Evolutionary conservation across 2,329 filamentous ascomycete genomes (phyloP).

Genomic region (Beauveria scarabaeidicola): DNA sequence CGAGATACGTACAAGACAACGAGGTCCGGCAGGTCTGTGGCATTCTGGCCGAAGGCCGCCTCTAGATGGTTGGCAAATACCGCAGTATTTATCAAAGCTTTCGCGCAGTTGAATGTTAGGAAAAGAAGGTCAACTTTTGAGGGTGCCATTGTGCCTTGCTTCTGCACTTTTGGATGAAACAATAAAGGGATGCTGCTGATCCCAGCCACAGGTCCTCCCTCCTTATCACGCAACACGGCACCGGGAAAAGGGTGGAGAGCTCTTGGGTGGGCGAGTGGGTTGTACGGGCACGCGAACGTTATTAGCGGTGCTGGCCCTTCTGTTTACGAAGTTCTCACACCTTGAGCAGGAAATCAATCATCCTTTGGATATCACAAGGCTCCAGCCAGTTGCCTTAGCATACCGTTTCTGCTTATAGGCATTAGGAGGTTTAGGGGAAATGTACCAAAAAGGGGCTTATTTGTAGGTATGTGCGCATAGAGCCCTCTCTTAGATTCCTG

Average conservation of each 20-base stretch:
- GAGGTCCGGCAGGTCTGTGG: conserved; percentile 40
- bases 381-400: too few relatives aligned
- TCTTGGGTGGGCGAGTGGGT: background rate
- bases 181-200: background rate
- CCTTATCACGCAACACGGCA: background rate
- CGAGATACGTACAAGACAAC: conserved; percentile 46
- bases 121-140: conserved; percentile 62
- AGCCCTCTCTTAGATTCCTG: too few relatives aligned
- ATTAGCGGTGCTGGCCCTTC: too few relatives aligned
- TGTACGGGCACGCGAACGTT: background rate
- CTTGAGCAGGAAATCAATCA: too few relatives aligned
- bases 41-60: conserved; percentile 43
- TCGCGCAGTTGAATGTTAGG: conserved; percentile 84
- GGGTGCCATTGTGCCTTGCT: conserved; percentile 22
- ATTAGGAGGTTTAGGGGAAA: too few relatives aligned
- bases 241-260: background rate
- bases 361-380: too few relatives aligned
- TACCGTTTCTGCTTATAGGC: too few relatives aligned
- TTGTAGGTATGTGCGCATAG: too few relatives aligned
- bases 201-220: background rate
- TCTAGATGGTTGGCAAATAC: conserved; percentile 66
- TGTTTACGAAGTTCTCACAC: too few relatives aligned
- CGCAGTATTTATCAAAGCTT: conserved; percentile 57
- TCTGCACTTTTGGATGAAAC: background rate
- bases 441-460: too few relatives aligned